Evolutionary conservation across 768 basidiomycete species (phyloP), one percentile per base, ranked within the genome.

Genomic region (Naganishia vaughanmartiniae): DNA sequence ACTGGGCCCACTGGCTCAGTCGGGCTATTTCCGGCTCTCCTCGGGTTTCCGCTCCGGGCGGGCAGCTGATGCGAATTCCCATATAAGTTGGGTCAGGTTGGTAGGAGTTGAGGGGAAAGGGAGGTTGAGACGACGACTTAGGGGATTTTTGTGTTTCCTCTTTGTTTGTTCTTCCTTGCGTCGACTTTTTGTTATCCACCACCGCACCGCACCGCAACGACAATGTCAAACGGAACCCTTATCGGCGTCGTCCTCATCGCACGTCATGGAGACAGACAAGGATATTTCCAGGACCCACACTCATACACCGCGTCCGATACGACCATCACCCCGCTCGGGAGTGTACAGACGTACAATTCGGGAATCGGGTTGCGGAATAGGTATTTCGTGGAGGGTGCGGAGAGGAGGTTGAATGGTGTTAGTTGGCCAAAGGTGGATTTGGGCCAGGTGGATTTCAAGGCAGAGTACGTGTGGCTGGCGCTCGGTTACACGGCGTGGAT

Each of bases 401-500:
- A 39, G 9, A 39, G 39, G 21, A 51, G 34, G 36, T 70, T 76
- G 36, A 34, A 53, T 7, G 71, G 66, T 0, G 45, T 75, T 42
- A 26, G 39, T n/a, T 73, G 73, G 72, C 72, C 74, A 21, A 24
- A 60, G 15, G 55, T 70, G 7, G 33, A 56, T 19, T 57, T 73
- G 9, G 7, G 19, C 0, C 57, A 75, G 60, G 46, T 75, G 9
- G 71, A 70, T 58, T 71, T 69, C 14, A 68, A 34, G n/a, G 74
- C 74, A 24, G 74, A 75, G 74, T 74, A 46, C 45, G 72, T 74
- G 82, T 83, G 75, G 85, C 90, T 83, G 89, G 88, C 78, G 85
- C 83, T 74, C 86, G 90, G 79, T 84, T 92, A 75, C 88, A 88
- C 74, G 84, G 87, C 14, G 21, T 58, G 51, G n/a, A n/a, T n/a